phyloP scores from a whole-genome alignment of 306 rosid genomes.

The Cicer arietinum region DNA sequence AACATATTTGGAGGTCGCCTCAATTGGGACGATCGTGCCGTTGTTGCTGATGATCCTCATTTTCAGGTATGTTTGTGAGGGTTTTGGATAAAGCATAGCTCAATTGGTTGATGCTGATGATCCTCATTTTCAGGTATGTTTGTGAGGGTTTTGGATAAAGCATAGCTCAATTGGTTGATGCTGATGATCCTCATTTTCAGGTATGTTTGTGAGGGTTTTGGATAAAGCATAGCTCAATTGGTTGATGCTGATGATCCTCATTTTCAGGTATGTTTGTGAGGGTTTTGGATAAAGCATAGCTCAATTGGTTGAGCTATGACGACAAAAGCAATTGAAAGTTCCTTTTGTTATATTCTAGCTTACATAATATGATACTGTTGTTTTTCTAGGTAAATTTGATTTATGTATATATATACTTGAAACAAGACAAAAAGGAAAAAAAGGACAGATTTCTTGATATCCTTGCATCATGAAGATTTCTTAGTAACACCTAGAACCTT shows the following conservation, averaged over 20 bases:
- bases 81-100: background rate
- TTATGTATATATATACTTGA: background rate
- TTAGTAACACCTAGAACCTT: too few relatives aligned
- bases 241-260: too few relatives aligned
- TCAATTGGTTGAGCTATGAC: too few relatives aligned
- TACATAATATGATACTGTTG: background rate
- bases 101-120: too few relatives aligned
- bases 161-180: background rate
- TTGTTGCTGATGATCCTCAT: slow-evolving; percentile 98
- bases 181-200: slow-evolving; percentile 99
- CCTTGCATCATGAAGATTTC: too few relatives aligned
- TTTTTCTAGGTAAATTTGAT: slow-evolving; percentile 34
- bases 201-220: slow-evolving; percentile 49
- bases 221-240: too few relatives aligned
- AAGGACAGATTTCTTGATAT: too few relatives aligned
- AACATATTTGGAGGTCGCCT: slow-evolving; percentile 93
- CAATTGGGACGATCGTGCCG: slow-evolving; percentile 96
- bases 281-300: too few relatives aligned
- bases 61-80: slow-evolving; percentile 74
- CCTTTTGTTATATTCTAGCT: slow-evolving; percentile 10
- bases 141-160: too few relatives aligned
- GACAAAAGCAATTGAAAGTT: background rate
- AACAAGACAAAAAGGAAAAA: too few relatives aligned
- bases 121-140: too few relatives aligned
- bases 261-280: too few relatives aligned